Percentiles rank a stretch among this genome's conserved stretches.
phyloP scores from a whole-genome alignment of 164 flowering plant species.

The Vitis cinerea region DNA sequence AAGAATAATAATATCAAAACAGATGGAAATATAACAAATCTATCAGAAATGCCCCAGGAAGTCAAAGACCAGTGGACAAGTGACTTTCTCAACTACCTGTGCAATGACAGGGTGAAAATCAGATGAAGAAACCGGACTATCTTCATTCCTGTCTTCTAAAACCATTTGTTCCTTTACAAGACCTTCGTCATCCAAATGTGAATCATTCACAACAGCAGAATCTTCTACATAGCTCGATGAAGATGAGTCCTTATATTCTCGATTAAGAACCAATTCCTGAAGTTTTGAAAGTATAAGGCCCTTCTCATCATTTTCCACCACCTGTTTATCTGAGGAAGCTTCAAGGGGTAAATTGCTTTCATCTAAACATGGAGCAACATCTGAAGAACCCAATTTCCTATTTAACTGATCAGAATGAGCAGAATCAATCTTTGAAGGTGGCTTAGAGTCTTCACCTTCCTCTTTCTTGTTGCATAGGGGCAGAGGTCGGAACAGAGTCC shows the following conservation, averaged over 20 bases:
- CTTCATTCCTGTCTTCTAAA: constrained; percentile 26
- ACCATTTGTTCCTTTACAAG: constrained; percentile 4
- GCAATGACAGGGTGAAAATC: constrained; percentile 27
- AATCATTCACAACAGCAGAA: constrained; percentile 13
- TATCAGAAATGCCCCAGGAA: constrained; percentile 6
- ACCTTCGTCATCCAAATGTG: constrained; percentile 14
- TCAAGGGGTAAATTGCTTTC: constrained; percentile 22
- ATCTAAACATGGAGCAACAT: constrained; percentile 19
- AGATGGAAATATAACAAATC: background rate
- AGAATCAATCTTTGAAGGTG: constrained; percentile 10
- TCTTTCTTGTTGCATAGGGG: constrained; percentile 20
- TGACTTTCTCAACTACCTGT: constrained; percentile 39
- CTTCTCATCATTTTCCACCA: constrained; percentile 26
- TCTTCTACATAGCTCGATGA: constrained; percentile 13
- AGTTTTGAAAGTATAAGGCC: constrained; percentile 34
- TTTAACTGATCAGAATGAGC: constrained; percentile 4
- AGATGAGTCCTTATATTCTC: constrained; percentile 14
- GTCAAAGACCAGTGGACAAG: background rate
- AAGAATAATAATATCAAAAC: background rate
- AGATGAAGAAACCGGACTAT: constrained; percentile 23
- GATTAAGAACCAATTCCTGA: constrained; percentile 32
- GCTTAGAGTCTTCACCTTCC: constrained; percentile 9
- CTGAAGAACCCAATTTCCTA: constrained; percentile 19
- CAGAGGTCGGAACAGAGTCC: constrained; percentile 11
- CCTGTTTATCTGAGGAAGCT: constrained; percentile 14